Base-by-base conservation (phyloP, 192 early-diverging fungal genomes). In the Irineochytrium annulatum region DNA sequence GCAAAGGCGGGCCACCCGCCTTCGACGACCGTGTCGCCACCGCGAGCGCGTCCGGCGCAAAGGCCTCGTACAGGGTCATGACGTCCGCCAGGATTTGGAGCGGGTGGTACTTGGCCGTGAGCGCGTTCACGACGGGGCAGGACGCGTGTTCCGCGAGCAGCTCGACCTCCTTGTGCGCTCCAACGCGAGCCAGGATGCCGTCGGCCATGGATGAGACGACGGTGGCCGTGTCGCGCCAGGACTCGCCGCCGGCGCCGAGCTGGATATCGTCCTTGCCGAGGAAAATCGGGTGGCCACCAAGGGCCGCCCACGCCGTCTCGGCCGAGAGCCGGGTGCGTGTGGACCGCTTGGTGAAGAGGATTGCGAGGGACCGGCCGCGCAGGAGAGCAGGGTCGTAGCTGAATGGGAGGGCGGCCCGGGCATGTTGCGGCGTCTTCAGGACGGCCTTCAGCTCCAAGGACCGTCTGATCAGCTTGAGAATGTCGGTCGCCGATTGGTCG, bases 131-230 rank as follows among this genome's bases (percentile, higher is more conserved):
- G 30, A 99, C 88, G 0, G 97, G 97, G 0, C 94, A 92, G 1
- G 79, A 72, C 0, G 93, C 93, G 74, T 99, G 77, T 59, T 86
- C 69, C 26, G 94, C 91, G 27, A 99, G 74, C 3, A 77, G 82
- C 87, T 87, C 87, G 65, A 99, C 91, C 61, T 97, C 95, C 16
- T 76, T 60, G 68, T 99, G 97, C 3, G 74, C 84, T 14, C 89
- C 90, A 0, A 97, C 89, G 28, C 95, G 88, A 24, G 97, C 95
- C 79, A 99, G 86, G 28, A 99, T 90, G 22, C 89, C 87, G 65
- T 93, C 89, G 11, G 92, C 93, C 97, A 99, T 99, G 60, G 86
- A 88, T 20, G 86, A 88, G n/a, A 99, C 85, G 3, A 99, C 94
- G 59, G 84, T 83, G 14, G 89, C 80, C 0, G 91, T 95, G 54